phyloP scores from a whole-genome alignment of 2,329 filamentous ascomycete species.

The Penicillium sp. region DNA sequence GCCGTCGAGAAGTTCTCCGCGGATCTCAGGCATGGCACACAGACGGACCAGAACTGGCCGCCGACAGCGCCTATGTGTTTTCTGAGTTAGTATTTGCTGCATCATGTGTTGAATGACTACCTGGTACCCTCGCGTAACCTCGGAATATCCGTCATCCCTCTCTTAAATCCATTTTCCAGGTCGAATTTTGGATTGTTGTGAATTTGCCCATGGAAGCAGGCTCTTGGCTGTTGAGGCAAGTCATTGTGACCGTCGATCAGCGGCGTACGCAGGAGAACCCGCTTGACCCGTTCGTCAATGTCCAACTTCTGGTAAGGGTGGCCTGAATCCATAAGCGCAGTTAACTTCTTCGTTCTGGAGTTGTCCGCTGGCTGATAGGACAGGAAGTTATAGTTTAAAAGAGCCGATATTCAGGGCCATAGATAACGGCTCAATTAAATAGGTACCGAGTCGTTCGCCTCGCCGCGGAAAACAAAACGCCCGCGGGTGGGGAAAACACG shows the following conservation, averaged over 20 bases:
- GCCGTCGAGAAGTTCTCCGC: not conserved
- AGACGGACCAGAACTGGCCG: not conserved
- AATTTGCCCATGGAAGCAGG: not conserved
- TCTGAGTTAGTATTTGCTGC: no score
- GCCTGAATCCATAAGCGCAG: not conserved
- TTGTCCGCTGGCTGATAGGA: no score
- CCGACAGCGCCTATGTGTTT: not conserved
- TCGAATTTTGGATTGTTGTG: not conserved
- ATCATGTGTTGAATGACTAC: no score
- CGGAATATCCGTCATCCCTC: not conserved
- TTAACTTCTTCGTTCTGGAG: no score
- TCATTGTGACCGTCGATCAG: not conserved
- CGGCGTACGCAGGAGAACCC: not conserved
- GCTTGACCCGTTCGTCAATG: not conserved
- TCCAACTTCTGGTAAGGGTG: not conserved
- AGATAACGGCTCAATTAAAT: no score
- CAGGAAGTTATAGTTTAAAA: no score
- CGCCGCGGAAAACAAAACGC: no score
- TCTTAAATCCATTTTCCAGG: not conserved
- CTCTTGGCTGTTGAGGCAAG: not conserved
- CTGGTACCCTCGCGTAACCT: not conserved
- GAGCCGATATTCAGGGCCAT: no score
- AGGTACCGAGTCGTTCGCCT: no score
- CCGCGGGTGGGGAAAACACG: no score
- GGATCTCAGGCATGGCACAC: conserved; percentile 1